phyloP scores from a whole-genome alignment of 495 filamentous ascomycete genomes.

The Cryomyces minteri region DNA sequence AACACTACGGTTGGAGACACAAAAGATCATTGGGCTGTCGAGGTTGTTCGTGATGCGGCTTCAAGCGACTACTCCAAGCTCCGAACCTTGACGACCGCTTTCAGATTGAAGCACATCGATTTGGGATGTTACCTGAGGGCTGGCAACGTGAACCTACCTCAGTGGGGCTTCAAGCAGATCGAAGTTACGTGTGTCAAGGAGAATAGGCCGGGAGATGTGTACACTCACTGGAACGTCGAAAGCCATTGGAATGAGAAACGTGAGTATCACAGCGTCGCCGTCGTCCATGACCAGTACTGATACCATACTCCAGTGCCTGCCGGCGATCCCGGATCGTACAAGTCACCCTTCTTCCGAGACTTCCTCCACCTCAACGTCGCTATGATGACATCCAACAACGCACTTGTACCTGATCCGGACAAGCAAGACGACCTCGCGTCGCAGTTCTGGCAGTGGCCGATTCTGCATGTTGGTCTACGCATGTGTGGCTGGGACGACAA shows the following conservation, averaged over 20 bases:
- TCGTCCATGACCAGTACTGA: background rate
- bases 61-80: conserved; percentile 72
- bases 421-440: conserved; percentile 98
- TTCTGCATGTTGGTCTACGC: conserved; percentile 81
- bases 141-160: conserved; percentile 89
- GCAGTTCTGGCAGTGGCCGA: conserved; percentile 96
- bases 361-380: conserved; percentile 97
- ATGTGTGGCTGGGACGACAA: conserved; percentile 98
- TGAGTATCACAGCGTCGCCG: conserved; percentile 30
- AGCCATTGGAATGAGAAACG: conserved; percentile 84
- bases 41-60: conserved; percentile 77
- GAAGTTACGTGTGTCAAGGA: conserved; percentile 90
- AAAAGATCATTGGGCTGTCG: conserved; percentile 93
- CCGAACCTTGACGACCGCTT: conserved; percentile 83
- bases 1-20: conserved; percentile 95
- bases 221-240: conserved; percentile 98
- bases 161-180: conserved; percentile 99
- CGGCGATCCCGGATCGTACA: conserved; percentile 82
- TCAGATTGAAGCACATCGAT: conserved; percentile 67
- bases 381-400: conserved; percentile 99
- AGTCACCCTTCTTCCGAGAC: conserved; percentile 88
- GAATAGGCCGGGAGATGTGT: conserved; percentile 81
- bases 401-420: conserved; percentile 90
- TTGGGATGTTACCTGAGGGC: conserved; percentile 89
- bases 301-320: conserved; percentile 49